Conservation (phyloP, 176 grass and related monocot genomes). For the Saccharum spontaneum region DNA sequence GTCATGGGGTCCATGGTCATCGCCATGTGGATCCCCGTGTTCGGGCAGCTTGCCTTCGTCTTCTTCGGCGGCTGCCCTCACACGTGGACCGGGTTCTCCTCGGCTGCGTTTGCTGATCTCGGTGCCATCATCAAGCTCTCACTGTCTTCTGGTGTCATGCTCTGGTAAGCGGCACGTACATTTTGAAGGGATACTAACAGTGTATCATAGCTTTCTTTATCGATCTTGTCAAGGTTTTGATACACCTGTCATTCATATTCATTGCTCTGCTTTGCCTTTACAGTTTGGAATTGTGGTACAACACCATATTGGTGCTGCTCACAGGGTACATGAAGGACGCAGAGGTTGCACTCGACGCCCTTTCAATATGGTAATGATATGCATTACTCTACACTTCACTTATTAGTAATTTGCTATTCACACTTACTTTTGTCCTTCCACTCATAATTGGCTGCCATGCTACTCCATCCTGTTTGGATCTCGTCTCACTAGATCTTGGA, state of each 20-base stretch:
- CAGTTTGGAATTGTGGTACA: conserved; percentile 94
- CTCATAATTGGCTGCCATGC: neutral
- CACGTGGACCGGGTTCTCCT: conserved; percentile 75
- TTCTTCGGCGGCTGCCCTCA: conserved; percentile 65
- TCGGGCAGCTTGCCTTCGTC: conserved; percentile 58
- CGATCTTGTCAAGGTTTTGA: neutral
- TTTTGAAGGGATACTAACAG: too few species aligned
- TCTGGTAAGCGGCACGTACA: conserved; percentile 27
- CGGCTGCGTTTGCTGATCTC: conserved; percentile 49
- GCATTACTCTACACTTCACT: neutral
- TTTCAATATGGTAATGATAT: conserved; percentile 80
- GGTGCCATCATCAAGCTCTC: conserved; percentile 62
- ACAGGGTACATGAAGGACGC: conserved; percentile 81
- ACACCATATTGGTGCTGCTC: conserved; percentile 70
- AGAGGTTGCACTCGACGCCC: conserved; percentile 79
- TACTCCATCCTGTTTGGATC: neutral
- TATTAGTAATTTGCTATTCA: neutral
- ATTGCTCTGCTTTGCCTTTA: neutral
- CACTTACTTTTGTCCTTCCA: neutral
- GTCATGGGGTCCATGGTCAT: conserved; percentile 63
- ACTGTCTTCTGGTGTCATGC: conserved; percentile 73
- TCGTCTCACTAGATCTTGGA: neutral
- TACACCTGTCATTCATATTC: neutral
- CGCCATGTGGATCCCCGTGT: conserved; percentile 59
- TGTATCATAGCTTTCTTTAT: neutral